Evolutionary conservation across 768 basidiomycete species (phyloP).

Genomic region (Lepiota subincarnata): DNA sequence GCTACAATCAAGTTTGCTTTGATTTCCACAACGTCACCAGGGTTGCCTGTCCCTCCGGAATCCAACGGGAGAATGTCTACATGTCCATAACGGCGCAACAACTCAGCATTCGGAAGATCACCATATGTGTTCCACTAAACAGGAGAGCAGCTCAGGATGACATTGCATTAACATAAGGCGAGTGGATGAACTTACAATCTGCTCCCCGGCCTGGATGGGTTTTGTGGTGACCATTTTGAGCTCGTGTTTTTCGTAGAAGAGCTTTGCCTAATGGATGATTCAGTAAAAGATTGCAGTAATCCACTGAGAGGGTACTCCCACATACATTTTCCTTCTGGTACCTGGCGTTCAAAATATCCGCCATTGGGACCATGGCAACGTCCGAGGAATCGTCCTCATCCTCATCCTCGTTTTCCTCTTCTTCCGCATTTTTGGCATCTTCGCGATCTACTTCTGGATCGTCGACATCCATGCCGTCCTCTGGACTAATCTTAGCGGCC

Average conservation of each 20-base stretch:
- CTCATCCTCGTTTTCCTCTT: constrained; percentile 33
- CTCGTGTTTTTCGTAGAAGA: constrained; percentile 71
- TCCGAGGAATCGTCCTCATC: constrained; percentile 57
- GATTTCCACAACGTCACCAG: constrained; percentile 76
- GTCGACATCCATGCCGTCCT: constrained; percentile 42
- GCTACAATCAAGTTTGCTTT: constrained; percentile 65
- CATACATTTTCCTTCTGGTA: constrained; percentile 81
- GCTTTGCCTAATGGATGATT: constrained; percentile 55
- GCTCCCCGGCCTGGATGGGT: constrained; percentile 69
- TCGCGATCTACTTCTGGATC: constrained; percentile 21
- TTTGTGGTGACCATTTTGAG: constrained; percentile 82
- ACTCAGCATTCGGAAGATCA: constrained; percentile 86
- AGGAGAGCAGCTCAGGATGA: constrained; percentile 3
- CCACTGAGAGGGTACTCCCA: constrained; percentile 1
- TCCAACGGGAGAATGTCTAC: constrained; percentile 70
- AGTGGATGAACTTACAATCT: constrained; percentile 61
- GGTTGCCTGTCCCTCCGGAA: constrained; percentile 56
- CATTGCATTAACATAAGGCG: constrained; percentile 4
- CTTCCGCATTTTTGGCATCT: constrained; percentile 36
- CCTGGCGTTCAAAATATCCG: constrained; percentile 92
- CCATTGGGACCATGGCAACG: constrained; percentile 92
- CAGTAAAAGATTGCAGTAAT: constrained; percentile 1
- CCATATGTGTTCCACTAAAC: constrained; percentile 92
- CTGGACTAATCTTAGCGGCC: constrained; percentile 28
- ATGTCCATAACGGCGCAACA: constrained; percentile 93